phyloP scores from a whole-genome alignment of 306 rosid species.

The Vachellia pachyceras region DNA sequence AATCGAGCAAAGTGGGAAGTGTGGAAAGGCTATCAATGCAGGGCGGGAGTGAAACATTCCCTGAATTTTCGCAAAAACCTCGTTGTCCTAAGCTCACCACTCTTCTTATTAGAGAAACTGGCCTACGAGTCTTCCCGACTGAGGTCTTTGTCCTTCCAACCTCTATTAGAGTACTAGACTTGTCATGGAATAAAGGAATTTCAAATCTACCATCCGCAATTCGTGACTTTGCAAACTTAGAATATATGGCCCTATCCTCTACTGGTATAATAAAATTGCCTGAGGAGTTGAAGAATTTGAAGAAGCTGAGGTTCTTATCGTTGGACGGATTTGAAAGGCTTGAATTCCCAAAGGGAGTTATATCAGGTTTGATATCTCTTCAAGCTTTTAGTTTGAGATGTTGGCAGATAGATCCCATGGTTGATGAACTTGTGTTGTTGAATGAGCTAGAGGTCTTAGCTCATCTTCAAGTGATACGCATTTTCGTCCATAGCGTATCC shows the following conservation, averaged over 20 bases:
- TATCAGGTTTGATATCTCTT: background rate
- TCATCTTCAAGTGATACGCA: background rate
- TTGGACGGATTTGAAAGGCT: no score
- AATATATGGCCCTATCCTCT: background rate
- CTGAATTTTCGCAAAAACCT: background rate
- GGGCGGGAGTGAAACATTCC: no score
- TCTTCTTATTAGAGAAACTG: background rate
- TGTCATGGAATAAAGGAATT: background rate
- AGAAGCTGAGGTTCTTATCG: background rate
- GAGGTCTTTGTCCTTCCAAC: background rate
- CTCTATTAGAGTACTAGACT: background rate
- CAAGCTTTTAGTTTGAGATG: background rate
- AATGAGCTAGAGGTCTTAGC: background rate
- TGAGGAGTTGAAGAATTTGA: background rate
- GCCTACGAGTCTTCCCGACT: background rate
- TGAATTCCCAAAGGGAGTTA: background rate
- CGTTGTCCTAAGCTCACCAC: background rate
- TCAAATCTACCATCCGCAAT: background rate
- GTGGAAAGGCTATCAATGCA: background rate
- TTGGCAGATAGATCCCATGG: accelerated
- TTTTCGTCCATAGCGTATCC: background rate
- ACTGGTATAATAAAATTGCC: background rate
- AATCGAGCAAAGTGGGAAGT: background rate
- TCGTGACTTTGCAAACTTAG: background rate
- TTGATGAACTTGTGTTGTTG: background rate